Conservation (phyloP, 192 early-diverging fungal genomes). For the Coemansia sp. region DNA sequence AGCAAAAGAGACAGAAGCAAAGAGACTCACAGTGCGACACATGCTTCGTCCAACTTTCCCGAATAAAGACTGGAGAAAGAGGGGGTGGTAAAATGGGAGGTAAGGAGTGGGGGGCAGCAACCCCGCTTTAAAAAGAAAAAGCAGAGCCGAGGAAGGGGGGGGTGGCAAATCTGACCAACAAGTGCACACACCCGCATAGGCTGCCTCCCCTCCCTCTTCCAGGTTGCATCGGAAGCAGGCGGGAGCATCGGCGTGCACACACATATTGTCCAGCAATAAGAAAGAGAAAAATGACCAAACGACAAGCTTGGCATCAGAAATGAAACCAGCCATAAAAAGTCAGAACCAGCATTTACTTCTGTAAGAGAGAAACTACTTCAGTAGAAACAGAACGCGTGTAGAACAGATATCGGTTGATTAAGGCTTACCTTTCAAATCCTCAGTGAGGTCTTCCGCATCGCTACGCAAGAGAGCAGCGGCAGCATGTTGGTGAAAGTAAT, state of each 20-base stretch:
- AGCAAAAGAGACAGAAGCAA: background rate
- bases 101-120: background rate
- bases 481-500: slow-evolving; percentile 50
- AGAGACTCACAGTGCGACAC: background rate
- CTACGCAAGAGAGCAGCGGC: slow-evolving; percentile 36
- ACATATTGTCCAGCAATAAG: background rate
- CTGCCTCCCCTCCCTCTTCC: slow-evolving; percentile 8
- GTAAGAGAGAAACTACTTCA: slow-evolving; percentile 1
- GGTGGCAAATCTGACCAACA: slow-evolving; percentile 3
- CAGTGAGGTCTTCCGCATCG: slow-evolving; percentile 29
- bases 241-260: background rate
- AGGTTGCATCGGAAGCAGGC: slow-evolving; percentile 7
- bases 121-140: slow-evolving; percentile 8
- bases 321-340: background rate
- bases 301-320: background rate
- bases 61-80: background rate
- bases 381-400: background rate
- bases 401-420: background rate
- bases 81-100: slow-evolving; percentile 1
- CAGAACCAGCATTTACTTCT: no score
- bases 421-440: slow-evolving; percentile 28
- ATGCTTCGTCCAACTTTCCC: background rate
- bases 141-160: background rate
- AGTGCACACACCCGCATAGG: slow-evolving; percentile 12
- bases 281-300: background rate